A percentile compares a stretch with the other conserved stretches of the same genome.
phyloP scores from a whole-genome alignment of 768 basidiomycete species.

The Boletus huronensis region DNA sequence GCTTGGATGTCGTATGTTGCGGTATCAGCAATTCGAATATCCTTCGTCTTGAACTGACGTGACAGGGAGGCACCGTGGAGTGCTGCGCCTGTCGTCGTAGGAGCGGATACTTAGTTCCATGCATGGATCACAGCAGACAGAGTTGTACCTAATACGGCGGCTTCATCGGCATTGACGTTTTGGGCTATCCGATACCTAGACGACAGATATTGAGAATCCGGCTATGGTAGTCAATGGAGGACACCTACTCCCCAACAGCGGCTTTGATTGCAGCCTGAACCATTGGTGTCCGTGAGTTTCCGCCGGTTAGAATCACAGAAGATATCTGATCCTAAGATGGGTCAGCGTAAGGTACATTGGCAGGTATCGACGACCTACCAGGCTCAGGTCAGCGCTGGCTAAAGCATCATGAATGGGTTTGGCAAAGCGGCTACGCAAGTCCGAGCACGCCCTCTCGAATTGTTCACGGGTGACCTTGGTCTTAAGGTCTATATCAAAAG shows the following conservation, averaged over 20 bases:
- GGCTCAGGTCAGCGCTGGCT: slow-evolving; percentile 55
- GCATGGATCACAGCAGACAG: background rate
- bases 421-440: slow-evolving; percentile 59
- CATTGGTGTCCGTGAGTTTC: slow-evolving; percentile 87
- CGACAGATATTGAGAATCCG: background rate
- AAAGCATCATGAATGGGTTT: slow-evolving; percentile 77
- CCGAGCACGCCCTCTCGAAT: slow-evolving; percentile 74
- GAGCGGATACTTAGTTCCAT: slow-evolving; percentile 2
- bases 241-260: slow-evolving; percentile 72
- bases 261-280: slow-evolving; percentile 78
- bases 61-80: slow-evolving; percentile 88
- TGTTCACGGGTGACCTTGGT: slow-evolving; percentile 68
- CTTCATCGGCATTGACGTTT: slow-evolving; percentile 97
- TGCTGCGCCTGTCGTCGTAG: slow-evolving; percentile 56
- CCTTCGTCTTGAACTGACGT: slow-evolving; percentile 92
- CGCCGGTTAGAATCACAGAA: slow-evolving; percentile 92
- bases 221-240: background rate
- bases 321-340: slow-evolving; percentile 67
- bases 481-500: slow-evolving; percentile 89
- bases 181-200: slow-evolving; percentile 77
- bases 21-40: slow-evolving; percentile 80
- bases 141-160: slow-evolving; percentile 73
- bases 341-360: background rate
- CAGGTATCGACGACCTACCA: slow-evolving; percentile 42
- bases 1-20: slow-evolving; percentile 71